These are phyloP conservation scores for Hordeum vulgare DNA, from an alignment of 176 grass and related monocot species.

Conservation along the genomic window DNA sequence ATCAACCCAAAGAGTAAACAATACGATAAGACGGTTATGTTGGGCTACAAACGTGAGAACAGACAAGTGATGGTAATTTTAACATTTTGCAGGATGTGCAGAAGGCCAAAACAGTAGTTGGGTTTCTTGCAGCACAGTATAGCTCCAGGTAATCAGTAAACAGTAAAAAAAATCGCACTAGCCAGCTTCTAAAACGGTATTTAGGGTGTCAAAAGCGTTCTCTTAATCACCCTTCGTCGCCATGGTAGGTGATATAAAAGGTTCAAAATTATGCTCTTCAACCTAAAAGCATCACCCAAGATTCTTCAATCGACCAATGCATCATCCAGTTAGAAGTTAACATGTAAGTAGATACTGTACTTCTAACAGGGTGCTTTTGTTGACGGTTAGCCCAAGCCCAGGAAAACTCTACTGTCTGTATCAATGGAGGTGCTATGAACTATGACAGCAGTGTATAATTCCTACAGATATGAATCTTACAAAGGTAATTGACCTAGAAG, in stretches of 20 bases:
- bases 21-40: not conserved
- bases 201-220: not conserved
- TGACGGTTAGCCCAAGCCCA: not conserved
- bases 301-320: not conserved
- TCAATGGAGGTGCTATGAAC: not conserved
- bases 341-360: not conserved
- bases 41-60: not conserved
- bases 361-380: not conserved
- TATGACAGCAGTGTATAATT: not conserved
- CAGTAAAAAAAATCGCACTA: not conserved
- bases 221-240: not conserved
- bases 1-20: not conserved
- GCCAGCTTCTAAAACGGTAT: not conserved
- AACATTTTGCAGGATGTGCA: not conserved
- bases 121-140: not conserved
- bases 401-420: not conserved
- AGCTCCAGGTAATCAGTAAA: not conserved
- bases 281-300: not conserved
- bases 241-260: not conserved
- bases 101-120: not conserved
- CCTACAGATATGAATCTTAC: not conserved
- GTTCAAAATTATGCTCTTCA: not conserved
- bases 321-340: conserved; percentile 4
- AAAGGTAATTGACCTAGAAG: not conserved
- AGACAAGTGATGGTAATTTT: not conserved